These are phyloP conservation scores for Lupinus albus DNA, from an alignment of 306 rosid genomes.

Conservation along the genomic window DNA sequence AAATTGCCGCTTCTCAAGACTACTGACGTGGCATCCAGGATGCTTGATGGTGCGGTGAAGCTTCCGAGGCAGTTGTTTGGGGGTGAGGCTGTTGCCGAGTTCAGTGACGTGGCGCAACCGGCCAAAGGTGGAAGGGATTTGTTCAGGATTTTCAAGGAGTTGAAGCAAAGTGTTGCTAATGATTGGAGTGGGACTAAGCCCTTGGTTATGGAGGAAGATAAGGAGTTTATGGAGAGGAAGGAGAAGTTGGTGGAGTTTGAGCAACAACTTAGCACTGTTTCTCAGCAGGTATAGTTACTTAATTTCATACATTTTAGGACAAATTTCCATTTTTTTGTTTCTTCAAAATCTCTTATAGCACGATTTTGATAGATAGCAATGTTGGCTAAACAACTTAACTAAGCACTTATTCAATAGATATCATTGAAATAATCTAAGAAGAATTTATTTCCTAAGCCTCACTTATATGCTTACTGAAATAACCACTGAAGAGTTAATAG, in stretches of 20 bases:
- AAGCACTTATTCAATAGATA: too few species aligned
- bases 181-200: slow-evolving; percentile 90
- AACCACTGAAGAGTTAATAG: too few species aligned
- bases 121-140: slow-evolving; percentile 90
- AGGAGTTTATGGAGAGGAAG: slow-evolving; percentile 80
- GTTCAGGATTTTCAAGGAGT: slow-evolving; percentile 85
- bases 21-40: slow-evolving; percentile 78
- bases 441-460: too few species aligned
- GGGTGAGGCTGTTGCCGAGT: slow-evolving; percentile 49
- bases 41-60: slow-evolving; percentile 92
- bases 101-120: slow-evolving; percentile 77
- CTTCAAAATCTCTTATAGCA: background rate
- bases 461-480: too few species aligned
- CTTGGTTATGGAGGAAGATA: slow-evolving; percentile 80
- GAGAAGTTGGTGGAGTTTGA: slow-evolving; percentile 74
- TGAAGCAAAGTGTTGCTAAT: slow-evolving; percentile 80
- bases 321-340: background rate
- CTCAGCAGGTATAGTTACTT: slow-evolving; percentile 68
- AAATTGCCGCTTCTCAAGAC: slow-evolving; percentile 58
- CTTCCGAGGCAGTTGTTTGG: slow-evolving; percentile 77
- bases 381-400: too few species aligned
- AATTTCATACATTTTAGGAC: background rate
- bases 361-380: background rate
- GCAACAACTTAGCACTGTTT: slow-evolving; percentile 67
- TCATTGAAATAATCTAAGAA: too few species aligned